Conservation (phyloP, 2,329 filamentous ascomycete genomes). For the Herpotrichia juniperi region DNA sequence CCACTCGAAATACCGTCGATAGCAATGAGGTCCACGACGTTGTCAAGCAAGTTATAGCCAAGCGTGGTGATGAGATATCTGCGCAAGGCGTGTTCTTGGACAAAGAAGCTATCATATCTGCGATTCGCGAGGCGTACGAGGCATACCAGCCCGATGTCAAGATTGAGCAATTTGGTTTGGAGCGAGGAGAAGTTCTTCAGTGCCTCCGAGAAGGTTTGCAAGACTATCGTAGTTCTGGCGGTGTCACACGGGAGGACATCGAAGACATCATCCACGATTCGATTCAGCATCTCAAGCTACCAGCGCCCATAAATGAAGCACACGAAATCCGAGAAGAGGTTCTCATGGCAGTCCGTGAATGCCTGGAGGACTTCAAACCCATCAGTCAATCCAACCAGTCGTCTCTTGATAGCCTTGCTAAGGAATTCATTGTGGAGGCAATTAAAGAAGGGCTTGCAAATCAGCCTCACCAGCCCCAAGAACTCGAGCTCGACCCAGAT, state of each 20-base stretch:
- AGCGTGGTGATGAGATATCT: constrained; percentile 59
- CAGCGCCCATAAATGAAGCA: constrained; percentile 71
- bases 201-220: constrained; percentile 86
- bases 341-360: constrained; percentile 81
- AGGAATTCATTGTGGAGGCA: constrained; percentile 62
- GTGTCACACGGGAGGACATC: constrained; percentile 81
- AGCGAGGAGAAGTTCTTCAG: constrained; percentile 86
- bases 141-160: constrained; percentile 84
- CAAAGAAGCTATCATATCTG: constrained; percentile 83
- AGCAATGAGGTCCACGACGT: constrained; percentile 86
- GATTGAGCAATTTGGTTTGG: constrained; percentile 85
- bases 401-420: constrained; percentile 54
- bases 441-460: constrained; percentile 64
- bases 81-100: constrained; percentile 48
- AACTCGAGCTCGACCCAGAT: constrained; percentile 56
- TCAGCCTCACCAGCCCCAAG: constrained; percentile 45
- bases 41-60: constrained; percentile 74
- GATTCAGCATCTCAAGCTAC: constrained; percentile 79
- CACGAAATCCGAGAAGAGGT: constrained; percentile 81
- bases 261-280: constrained; percentile 85
- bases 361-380: constrained; percentile 79
- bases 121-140: constrained; percentile 92
- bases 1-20: constrained; percentile 70
- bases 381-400: constrained; percentile 44
- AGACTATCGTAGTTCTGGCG: constrained; percentile 66